Evolutionary conservation across 768 basidiomycete species (phyloP), one percentile per base, ranked within the genome.

Genomic region (Hemileccinum rubropunctum): DNA sequence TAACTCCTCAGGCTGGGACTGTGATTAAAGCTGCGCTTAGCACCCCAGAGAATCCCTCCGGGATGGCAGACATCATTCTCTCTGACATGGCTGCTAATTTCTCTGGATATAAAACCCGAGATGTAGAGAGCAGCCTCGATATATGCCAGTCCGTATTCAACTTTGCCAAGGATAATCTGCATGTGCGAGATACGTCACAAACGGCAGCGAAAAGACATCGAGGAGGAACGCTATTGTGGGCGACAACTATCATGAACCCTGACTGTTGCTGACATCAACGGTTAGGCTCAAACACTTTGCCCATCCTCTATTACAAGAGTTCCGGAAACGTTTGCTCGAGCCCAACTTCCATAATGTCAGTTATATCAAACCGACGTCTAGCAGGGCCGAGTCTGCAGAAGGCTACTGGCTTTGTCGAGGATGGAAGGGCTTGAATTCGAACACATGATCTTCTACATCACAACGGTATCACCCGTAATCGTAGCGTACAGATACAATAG

Each of bases 31-130:
- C 62, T 30, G 62, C 74, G 21, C 68, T 79, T 27, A 52, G 55
- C 28, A 57, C 48, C 33, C 47, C 64, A 21, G 55, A 54, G 20
- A 71, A 72, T 48, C 61, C 62, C 3, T 61, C 66, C 15, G 67
- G 71, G 17, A 79, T 77, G 66, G 86, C 83, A 7, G 92, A 98
- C 63, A 72, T 95, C 15, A 79, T 97, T 21, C 74, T 97, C 4
- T 91, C 86, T 8, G 95, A 97, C 62, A 94, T 98, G 87, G 90
- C 93, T 15, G 83, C 83, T 17, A 93, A 94, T 64, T 74, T 82
- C 51, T 80, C 86, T 2, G 95, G 95, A 6, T 83, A 87, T 52
- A 65, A 75, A 15, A 66, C 70, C 0, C 75, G 76, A 43, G 95
- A 98, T 67, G 77, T 79, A 1, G 77, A 84, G 59, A 65, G 76